A percentile compares a stretch with the other conserved stretches of the same genome.
Conservation (phyloP, 2,329 filamentous ascomycete genomes). For the Emydomyces testavorans region DNA sequence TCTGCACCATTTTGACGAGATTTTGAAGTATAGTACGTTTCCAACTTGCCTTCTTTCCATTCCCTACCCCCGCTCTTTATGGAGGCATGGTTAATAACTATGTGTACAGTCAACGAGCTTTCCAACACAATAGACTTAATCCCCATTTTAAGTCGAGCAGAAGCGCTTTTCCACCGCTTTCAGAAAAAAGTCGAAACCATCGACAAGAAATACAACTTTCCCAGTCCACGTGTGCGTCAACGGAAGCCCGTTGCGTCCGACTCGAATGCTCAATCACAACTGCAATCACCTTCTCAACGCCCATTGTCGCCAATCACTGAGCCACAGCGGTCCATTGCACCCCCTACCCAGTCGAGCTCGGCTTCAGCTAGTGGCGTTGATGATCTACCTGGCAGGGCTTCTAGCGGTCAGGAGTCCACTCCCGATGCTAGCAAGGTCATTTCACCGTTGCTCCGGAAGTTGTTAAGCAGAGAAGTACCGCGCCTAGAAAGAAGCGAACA, state of each 20-base stretch:
- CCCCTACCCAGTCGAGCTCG: too few relatives aligned
- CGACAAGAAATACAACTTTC: slow-evolving; percentile 83
- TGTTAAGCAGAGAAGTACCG: slow-evolving; percentile 50
- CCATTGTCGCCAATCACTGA: too few relatives aligned
- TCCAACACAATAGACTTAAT: slow-evolving; percentile 86
- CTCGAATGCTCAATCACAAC: slow-evolving; percentile 4
- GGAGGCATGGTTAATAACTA: background rate
- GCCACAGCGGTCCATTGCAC: too few relatives aligned
- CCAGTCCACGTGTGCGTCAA: slow-evolving; percentile 39
- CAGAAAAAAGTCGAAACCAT: slow-evolving; percentile 79
- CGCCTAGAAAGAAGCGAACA: background rate
- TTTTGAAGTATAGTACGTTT: slow-evolving; percentile 78
- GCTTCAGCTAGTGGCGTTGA: slow-evolving; percentile 7
- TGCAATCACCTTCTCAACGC: background rate
- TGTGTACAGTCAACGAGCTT: slow-evolving; percentile 70
- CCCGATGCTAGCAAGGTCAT: slow-evolving; percentile 42
- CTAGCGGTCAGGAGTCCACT: slow-evolving; percentile 9
- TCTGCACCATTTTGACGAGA: slow-evolving; percentile 87
- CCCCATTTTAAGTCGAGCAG: slow-evolving; percentile 73
- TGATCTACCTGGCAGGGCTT: background rate
- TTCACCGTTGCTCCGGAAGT: slow-evolving; percentile 48
- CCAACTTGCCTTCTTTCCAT: background rate
- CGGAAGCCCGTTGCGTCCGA: slow-evolving; percentile 6
- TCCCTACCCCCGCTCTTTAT: background rate
- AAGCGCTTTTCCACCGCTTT: slow-evolving; percentile 78